These are phyloP conservation scores for Backusella psychrophila DNA, from an alignment of 192 early-diverging fungal species.

Conservation along the genomic window DNA sequence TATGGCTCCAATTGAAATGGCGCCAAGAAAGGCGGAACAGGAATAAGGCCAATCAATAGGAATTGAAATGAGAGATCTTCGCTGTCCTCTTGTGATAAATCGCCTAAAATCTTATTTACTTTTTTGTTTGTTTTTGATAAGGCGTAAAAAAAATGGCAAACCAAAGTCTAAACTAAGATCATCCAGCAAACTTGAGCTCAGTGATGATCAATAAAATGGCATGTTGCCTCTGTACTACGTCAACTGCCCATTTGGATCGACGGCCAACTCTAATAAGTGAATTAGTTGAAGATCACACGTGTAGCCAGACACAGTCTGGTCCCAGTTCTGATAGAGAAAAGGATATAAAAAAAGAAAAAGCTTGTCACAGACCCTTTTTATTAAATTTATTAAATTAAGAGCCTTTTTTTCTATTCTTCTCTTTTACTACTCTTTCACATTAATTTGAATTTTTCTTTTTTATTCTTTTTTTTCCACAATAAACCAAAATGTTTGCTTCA, in stretches of 20 bases:
- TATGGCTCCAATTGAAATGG: background rate
- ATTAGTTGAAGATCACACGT: conserved; percentile 1
- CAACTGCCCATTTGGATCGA: background rate
- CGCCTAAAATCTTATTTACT: background rate
- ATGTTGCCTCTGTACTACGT: background rate
- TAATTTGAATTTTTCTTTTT: background rate
- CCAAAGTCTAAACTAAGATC: background rate
- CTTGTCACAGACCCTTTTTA: conserved; percentile 1
- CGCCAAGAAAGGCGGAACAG: conserved; percentile 3
- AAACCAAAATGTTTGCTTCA: background rate
- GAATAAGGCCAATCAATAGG: background rate
- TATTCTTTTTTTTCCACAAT: background rate
- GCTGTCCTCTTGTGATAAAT: background rate
- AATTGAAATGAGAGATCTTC: background rate
- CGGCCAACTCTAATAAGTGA: background rate
- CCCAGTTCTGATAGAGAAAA: background rate
- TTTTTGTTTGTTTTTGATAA: background rate
- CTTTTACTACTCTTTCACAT: conserved; percentile 4
- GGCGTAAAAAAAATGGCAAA: background rate
- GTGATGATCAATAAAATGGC: background rate
- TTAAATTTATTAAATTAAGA: conserved; percentile 6
- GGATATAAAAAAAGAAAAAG: background rate
- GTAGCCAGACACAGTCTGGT: background rate
- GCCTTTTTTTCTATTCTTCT: background rate
- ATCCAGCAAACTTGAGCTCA: background rate